Conservation (phyloP, 495 filamentous ascomycete species). For the Sporormia fimetaria region DNA sequence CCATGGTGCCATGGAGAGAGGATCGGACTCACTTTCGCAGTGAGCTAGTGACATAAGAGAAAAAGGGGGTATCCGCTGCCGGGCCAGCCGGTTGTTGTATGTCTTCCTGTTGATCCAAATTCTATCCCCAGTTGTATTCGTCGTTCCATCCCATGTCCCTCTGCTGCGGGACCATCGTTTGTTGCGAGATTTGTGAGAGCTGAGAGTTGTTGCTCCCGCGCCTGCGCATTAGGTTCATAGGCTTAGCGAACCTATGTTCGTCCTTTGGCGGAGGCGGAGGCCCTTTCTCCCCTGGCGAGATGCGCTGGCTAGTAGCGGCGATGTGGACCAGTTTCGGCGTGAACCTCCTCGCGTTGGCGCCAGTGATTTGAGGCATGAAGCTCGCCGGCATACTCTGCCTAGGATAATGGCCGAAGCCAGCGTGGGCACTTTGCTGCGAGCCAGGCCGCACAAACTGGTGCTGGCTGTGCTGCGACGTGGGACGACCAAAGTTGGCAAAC, state of each 20-base stretch:
- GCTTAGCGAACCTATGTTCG: constrained; percentile 16
- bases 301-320: constrained; percentile 5
- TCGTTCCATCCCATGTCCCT: constrained; percentile 20
- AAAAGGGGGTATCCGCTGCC: constrained; percentile 2
- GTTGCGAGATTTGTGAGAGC: too few relatives aligned
- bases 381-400: constrained; percentile 17
- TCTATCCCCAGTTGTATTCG: constrained; percentile 20
- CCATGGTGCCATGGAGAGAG: constrained; percentile 7
- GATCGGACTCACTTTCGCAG: constrained; percentile 25
- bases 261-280: constrained; percentile 22
- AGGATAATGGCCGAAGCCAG: constrained; percentile 11
- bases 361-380: constrained; percentile 12
- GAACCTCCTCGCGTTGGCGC: constrained; percentile 11
- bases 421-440: too few relatives aligned
- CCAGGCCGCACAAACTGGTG: too few relatives aligned
- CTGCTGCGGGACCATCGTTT: constrained; percentile 14
- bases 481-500: constrained; percentile 17
- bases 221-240: constrained; percentile 13
- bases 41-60: constrained; percentile 6
- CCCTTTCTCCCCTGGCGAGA: constrained; percentile 7
- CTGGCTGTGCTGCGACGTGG: too few relatives aligned
- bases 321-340: constrained; percentile 20
- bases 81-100: constrained; percentile 12
- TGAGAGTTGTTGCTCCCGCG: constrained; percentile 21
- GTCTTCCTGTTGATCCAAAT: not conserved